These are phyloP conservation scores for Diaporthe ilicicola DNA, from an alignment of 2,329 filamentous ascomycete genomes.

Conservation along the genomic window DNA sequence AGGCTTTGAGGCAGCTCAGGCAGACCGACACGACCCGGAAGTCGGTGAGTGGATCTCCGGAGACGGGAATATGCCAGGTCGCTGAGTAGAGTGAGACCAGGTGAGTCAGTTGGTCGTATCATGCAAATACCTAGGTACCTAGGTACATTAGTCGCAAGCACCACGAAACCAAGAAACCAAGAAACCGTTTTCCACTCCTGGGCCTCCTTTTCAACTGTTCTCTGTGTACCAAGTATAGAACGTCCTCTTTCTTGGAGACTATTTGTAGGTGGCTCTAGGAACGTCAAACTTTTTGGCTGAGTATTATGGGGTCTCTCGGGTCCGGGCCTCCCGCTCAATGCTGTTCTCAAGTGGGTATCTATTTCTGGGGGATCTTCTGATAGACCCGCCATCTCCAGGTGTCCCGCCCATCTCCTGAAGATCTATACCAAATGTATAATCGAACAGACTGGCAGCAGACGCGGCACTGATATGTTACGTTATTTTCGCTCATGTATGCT, in stretches of 20 bases:
- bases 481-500: not conserved
- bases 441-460: not conserved
- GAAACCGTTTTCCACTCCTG: not conserved
- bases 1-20: slow-evolving; percentile 11
- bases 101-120: slow-evolving; percentile 15
- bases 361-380: slow-evolving; percentile 4
- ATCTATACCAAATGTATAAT: slow-evolving; percentile 11
- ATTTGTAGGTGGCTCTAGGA: not conserved
- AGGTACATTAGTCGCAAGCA: not conserved
- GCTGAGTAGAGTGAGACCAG: not conserved
- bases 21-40: not conserved
- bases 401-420: slow-evolving; percentile 17
- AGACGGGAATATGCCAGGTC: not conserved
- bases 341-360: not conserved
- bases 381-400: slow-evolving; percentile 14
- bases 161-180: not conserved
- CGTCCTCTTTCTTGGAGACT: not conserved
- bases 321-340: not conserved
- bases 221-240: not conserved
- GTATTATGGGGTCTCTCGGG: not conserved
- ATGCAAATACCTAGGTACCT: no score
- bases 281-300: not conserved
- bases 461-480: not conserved
- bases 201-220: not conserved
- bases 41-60: slow-evolving; percentile 7